Evolutionary conservation across 1,284 basidiomycete species (phyloP).

Genomic region (Pyrrhoderma lamaoense): DNA sequence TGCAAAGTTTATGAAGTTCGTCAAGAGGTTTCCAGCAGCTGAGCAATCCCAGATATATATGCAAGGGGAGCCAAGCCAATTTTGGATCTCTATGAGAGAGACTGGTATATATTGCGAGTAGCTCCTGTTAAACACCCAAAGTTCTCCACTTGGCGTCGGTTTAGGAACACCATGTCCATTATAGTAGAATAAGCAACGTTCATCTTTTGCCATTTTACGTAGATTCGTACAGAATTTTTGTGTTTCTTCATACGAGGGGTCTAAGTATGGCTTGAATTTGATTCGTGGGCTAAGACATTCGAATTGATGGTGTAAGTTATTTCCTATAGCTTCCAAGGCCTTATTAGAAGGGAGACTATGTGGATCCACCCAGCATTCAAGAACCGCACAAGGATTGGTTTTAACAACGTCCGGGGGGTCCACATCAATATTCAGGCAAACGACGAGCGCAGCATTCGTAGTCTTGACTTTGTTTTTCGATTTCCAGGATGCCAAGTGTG

Average conservation of each 20-base stretch:
- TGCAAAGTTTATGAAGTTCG: constrained; percentile 87
- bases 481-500: constrained; percentile 72
- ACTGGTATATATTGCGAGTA: constrained; percentile 99
- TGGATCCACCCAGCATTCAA: constrained; percentile 98
- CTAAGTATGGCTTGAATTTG: constrained; percentile 86
- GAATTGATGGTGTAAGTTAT: constrained; percentile 92
- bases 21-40: constrained; percentile 87
- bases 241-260: constrained; percentile 93
- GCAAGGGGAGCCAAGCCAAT: constrained; percentile 88
- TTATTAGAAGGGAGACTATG: constrained; percentile 83
- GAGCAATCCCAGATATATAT: constrained; percentile 99
- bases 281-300: constrained; percentile 91
- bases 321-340: constrained; percentile 84
- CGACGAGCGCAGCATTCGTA: constrained; percentile 85
- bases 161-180: constrained; percentile 98
- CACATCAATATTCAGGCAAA: constrained; percentile 96
- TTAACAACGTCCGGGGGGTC: constrained; percentile 98
- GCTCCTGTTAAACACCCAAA: constrained; percentile 97
- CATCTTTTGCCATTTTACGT: constrained; percentile 87
- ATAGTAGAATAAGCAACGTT: constrained; percentile 95
- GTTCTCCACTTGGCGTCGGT: constrained; percentile 92
- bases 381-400: constrained; percentile 90
- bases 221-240: constrained; percentile 84
- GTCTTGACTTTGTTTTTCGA: constrained; percentile 83
- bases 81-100: constrained; percentile 87